A percentile compares a stretch with the other conserved stretches of the same genome.
phyloP scores from a whole-genome alignment of 2,329 filamentous ascomycete genomes.

The Cordyceps cateniannulata region DNA sequence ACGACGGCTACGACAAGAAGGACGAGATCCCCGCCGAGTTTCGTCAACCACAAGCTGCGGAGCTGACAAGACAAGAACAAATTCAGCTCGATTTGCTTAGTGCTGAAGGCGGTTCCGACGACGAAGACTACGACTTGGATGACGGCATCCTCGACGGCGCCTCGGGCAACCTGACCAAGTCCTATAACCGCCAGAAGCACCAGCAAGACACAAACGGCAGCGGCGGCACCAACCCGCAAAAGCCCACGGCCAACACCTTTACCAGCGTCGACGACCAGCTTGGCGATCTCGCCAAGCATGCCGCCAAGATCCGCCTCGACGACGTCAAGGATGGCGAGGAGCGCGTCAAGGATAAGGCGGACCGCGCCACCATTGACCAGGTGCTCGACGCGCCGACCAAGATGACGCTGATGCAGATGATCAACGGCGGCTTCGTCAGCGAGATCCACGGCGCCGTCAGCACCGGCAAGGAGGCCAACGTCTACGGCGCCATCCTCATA shows the following conservation, averaged over 20 bases:
- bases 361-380: slow-evolving; percentile 89
- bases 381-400: slow-evolving; percentile 90
- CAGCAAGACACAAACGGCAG: slow-evolving; percentile 48
- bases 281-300: slow-evolving; percentile 75
- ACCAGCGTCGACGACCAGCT: slow-evolving; percentile 83
- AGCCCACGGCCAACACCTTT: slow-evolving; percentile 71
- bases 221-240: slow-evolving; percentile 56
- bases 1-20: slow-evolving; percentile 36
- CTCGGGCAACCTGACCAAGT: slow-evolving; percentile 70
- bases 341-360: slow-evolving; percentile 76
- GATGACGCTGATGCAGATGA: slow-evolving; percentile 93
- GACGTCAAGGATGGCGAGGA: slow-evolving; percentile 46
- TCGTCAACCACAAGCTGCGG: slow-evolving; percentile 23
- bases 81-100: slow-evolving; percentile 35
- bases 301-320: slow-evolving; percentile 76
- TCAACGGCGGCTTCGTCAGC: slow-evolving; percentile 82
- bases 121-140: slow-evolving; percentile 52
- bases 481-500: slow-evolving; percentile 78
- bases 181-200: slow-evolving; percentile 73
- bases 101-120: slow-evolving; percentile 35
- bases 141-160: slow-evolving; percentile 48
- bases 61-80: slow-evolving; percentile 18
- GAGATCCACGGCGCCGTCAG: slow-evolving; percentile 94
- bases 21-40: slow-evolving; percentile 28
- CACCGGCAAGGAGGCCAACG: slow-evolving; percentile 96